Base-by-base conservation (phyloP, 306 rosid genomes). In the Vigna reflexopilosa region DNA sequence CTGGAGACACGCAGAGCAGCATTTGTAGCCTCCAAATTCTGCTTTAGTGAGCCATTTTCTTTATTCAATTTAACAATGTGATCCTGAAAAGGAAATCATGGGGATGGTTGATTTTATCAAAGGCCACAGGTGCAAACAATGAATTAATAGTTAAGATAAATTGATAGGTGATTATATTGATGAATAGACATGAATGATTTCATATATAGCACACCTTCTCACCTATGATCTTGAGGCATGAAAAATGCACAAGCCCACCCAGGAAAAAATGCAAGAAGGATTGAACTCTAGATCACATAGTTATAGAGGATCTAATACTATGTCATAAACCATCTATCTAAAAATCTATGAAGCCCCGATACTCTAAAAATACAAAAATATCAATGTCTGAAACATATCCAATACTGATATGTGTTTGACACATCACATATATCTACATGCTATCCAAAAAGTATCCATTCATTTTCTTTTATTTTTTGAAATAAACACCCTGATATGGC, bases 11-110 rank as follows among this genome's bases (percentile, higher is more conserved):
- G 79, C 71, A 78, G 26, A 80, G 90, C 83, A 72, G 91, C 70
- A 83, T 81, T 83, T 48, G 89, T 82, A 79, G 87, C 73, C 42
- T 94, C 98, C 83, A 90, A 72, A 81, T 78, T 90, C 73, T 89
- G 93, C 80, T 90, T 94, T 70, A 94, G 78, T 15, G 89, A 89
- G 77, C 92, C 93, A 73, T 94, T 89, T 89, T 94, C 97, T 84
- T 85, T 90, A 81, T 76, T 82, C 83, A 94, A 78, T 85, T 91
- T 85, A 78, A 66, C 82, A 70, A 90, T 89, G 24, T 87, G 92
- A 72, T 88, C 97, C 98, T 94, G 86, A 71, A 68, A 79, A 75
- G 85, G 15, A 82, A 73, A 74, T 28, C 69, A n/a, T 40, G 17
- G 73, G 15, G 54, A 82, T 42, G 9, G 55, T 80, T 69, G 67